Percentiles rank a stretch among this genome's conserved stretches.
Conservation (phyloP, 768 basidiomycete species). For the Holtermannia corniformis region DNA sequence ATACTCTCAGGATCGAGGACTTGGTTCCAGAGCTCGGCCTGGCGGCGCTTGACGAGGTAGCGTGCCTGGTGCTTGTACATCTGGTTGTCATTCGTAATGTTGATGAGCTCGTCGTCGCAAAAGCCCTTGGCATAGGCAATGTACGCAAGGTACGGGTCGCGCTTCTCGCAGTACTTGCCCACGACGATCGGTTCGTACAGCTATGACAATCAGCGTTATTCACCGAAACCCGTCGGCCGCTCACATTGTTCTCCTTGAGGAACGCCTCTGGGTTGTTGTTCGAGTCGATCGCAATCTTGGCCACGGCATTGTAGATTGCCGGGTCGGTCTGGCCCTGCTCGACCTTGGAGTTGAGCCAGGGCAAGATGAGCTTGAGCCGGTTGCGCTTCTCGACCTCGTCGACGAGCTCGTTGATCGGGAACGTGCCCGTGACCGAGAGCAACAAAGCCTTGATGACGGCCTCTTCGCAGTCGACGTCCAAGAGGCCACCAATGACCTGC, state of each 20-base stretch:
- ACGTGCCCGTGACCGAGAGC: conserved; percentile 87
- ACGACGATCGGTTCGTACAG: conserved; percentile 93
- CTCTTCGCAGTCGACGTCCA: conserved; percentile 98
- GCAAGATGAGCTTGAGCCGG: conserved; percentile 88
- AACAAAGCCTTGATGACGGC: conserved; percentile 87
- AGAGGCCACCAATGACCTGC: conserved; percentile 88
- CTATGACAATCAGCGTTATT: conserved; percentile 44
- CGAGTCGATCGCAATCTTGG: conserved; percentile 97
- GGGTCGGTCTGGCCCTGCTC: conserved; percentile 89
- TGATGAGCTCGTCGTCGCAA: conserved; percentile 94
- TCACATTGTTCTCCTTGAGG: conserved; percentile 98
- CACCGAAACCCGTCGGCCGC: conserved; percentile 45
- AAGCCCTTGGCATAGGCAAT: conserved; percentile 99
- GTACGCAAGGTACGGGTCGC: conserved; percentile 96
- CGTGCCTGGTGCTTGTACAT: conserved; percentile 99
- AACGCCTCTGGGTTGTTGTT: conserved; percentile 97
- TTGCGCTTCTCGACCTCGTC: conserved; percentile 95
- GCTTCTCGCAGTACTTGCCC: conserved; percentile 97
- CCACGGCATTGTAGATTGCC: conserved; percentile 90
- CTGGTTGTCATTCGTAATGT: conserved; percentile 95
- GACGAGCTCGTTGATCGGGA: conserved; percentile 96
- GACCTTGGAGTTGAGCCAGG: conserved; percentile 91
- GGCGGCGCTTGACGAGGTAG: conserved; percentile 91
- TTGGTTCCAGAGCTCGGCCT: conserved; percentile 91
- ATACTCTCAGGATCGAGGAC: conserved; percentile 82